Evolutionary conservation across 164 flowering plant species (phyloP), one percentile per base, ranked within the genome.

Genomic region (Magnolia sinica): DNA sequence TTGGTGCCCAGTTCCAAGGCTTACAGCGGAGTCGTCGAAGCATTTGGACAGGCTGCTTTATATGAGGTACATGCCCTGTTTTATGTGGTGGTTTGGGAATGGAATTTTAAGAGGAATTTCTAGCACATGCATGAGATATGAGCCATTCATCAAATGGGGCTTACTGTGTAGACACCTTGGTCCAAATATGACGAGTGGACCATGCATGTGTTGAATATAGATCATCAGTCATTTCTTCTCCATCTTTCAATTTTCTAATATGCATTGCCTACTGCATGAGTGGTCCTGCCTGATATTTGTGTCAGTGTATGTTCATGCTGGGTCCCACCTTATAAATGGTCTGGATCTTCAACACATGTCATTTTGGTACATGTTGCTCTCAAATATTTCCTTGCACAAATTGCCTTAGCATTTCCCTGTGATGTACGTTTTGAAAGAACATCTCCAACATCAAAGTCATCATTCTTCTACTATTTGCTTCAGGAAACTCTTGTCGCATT

Each of bases 31-130:
- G 87, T 89, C 51, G 85, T 95, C 77, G 98, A 93, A 77, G 97
- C 99, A 27, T 95, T 88, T 85, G 98, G 99, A 29, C 96, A 89
- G 75, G 95, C 98, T 74, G 90, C 95, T 11, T 77, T 92, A 77
- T 95, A 95, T 82, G 98, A 93, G 80, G 80, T 78, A 68, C 22
- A 55, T 55, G 61, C 10, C 16, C 16, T 55, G 3, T 55, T 55
- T 55, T 16, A 55, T 55, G 61, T 55, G 13, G 61, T 16, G 18
- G 61, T 16, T 55, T 55, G 61, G 11, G 16, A 55, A 55, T 55
- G 61, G 13, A 55, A 8, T 22, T 11, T 11, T 11, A 55, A 55
- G 61, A 11, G 18, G 61, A 55, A 31, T 64, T 74, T 20, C 37
- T 64, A 50, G 18, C 19, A 8, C 50, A 4, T 69, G n/a, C 7